Evolutionary conservation across 2,329 filamentous ascomycete genomes (phyloP).

Genomic region (Curvularia lunata): DNA sequence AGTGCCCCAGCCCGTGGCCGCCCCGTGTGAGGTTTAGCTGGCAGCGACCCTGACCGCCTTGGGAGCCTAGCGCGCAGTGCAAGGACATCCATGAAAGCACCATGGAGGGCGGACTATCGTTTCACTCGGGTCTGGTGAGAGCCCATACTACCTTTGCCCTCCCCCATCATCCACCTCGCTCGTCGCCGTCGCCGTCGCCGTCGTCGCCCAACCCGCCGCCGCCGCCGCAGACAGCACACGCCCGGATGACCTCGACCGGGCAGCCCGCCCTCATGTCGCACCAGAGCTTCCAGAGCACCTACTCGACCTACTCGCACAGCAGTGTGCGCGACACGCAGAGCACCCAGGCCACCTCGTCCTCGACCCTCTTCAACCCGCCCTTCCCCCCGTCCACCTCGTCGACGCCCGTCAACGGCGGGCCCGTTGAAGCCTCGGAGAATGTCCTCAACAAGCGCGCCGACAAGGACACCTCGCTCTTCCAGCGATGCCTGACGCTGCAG

Average conservation of each 20-base stretch:
- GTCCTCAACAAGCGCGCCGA: conserved; percentile 98
- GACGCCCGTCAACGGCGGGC: conserved; percentile 59
- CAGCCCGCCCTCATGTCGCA: conserved; percentile 51
- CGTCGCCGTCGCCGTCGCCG: conserved; percentile 30
- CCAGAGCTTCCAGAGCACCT: conserved; percentile 56
- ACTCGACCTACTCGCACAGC: conserved; percentile 56
- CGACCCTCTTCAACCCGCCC: conserved; percentile 53
- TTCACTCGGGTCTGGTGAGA: conserved; percentile 28
- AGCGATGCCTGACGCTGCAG: conserved; percentile 88
- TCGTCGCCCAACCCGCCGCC: conserved; percentile 4
- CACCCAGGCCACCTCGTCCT: conserved; percentile 55
- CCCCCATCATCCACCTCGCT: conserved; percentile 27
- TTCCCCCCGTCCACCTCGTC: conserved; percentile 23
- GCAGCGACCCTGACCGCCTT: conserved; percentile 18
- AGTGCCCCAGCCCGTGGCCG: conserved; percentile 1
- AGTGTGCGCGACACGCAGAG: conserved; percentile 56
- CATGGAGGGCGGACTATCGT: conserved; percentile 42
- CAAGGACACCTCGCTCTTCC: conserved; percentile 88
- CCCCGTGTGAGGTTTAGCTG: conserved; percentile 13
- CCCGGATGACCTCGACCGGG: conserved; percentile 46
- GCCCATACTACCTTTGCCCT: conserved; percentile 27
- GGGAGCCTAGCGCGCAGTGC: conserved; percentile 15
- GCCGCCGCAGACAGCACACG: conserved; percentile 26
- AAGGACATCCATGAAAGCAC: conserved; percentile 40
- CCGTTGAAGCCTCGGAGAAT: conserved; percentile 80